These are phyloP conservation scores for Sphaerulina populicola DNA, from an alignment of 2,329 filamentous ascomycete genomes.

Conservation along the genomic window DNA sequence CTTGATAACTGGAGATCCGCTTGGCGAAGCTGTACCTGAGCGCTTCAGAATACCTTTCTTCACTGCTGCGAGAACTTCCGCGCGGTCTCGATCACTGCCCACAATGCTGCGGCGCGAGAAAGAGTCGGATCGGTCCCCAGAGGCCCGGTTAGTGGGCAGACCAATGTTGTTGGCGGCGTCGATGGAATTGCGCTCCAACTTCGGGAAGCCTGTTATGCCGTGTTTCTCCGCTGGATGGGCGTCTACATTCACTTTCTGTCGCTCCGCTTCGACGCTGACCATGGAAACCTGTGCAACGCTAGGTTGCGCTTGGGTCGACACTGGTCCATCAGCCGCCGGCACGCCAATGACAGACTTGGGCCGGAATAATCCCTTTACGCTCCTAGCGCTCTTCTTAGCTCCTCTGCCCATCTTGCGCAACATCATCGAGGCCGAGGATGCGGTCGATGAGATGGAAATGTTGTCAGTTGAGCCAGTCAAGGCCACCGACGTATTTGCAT, in stretches of 20 bases:
- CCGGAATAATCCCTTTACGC: slow-evolving; percentile 85
- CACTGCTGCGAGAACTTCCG: slow-evolving; percentile 83
- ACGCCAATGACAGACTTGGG: slow-evolving; percentile 85
- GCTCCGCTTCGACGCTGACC: slow-evolving; percentile 90
- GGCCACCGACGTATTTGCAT: slow-evolving; percentile 58
- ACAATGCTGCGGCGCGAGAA: slow-evolving; percentile 75
- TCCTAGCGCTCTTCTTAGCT: slow-evolving; percentile 90
- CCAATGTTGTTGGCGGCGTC: slow-evolving; percentile 47
- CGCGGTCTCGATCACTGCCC: slow-evolving; percentile 79
- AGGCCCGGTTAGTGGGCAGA: slow-evolving; percentile 29
- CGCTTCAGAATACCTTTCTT: slow-evolving; percentile 95
- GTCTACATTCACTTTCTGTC: slow-evolving; percentile 72
- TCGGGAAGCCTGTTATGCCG: slow-evolving; percentile 73
- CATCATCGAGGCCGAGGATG: slow-evolving; percentile 85
- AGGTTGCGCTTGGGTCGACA: slow-evolving; percentile 46
- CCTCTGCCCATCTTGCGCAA: slow-evolving; percentile 97
- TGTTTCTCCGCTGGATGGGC: slow-evolving; percentile 59
- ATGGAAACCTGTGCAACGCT: slow-evolving; percentile 84
- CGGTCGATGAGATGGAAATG: slow-evolving; percentile 80
- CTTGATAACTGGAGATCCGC: slow-evolving; percentile 60
- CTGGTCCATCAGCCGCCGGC: slow-evolving; percentile 58
- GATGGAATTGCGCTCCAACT: slow-evolving; percentile 71
- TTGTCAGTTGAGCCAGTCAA: slow-evolving; percentile 93
- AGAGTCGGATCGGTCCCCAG: slow-evolving; percentile 52
- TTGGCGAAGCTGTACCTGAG: slow-evolving; percentile 54